phyloP scores from a whole-genome alignment of 768 basidiomycete genomes.

The Tylopilus plumbeoviolaceoides region DNA sequence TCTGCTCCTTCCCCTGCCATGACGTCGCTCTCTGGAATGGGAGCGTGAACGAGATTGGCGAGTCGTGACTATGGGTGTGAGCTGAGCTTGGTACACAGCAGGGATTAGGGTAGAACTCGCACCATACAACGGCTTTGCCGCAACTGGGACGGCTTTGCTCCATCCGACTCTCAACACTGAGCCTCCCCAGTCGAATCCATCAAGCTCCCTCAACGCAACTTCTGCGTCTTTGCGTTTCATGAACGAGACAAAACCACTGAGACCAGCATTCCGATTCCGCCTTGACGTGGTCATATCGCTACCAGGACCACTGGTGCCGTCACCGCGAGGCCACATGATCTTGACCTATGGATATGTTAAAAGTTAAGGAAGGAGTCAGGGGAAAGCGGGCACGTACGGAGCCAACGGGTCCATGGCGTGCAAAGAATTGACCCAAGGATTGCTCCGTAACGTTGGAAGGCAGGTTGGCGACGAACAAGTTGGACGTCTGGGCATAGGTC shows the following conservation, averaged over 20 bases:
- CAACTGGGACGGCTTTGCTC: constrained; percentile 95
- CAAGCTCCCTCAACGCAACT: constrained; percentile 79
- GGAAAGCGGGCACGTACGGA: constrained; percentile 51
- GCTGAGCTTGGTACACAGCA: not conserved
- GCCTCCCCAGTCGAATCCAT: constrained; percentile 95
- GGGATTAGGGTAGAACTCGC: constrained; percentile 12
- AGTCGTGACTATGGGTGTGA: constrained; percentile 12
- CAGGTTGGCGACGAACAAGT: constrained; percentile 92
- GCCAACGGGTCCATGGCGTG: constrained; percentile 87
- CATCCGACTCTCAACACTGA: constrained; percentile 85
- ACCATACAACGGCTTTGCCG: constrained; percentile 80
- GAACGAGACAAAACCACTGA: constrained; percentile 96
- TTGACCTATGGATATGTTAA: constrained; percentile 58
- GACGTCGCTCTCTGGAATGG: constrained; percentile 29
- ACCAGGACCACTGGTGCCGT: constrained; percentile 62
- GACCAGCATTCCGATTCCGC: constrained; percentile 64
- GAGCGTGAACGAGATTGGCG: constrained; percentile 34
- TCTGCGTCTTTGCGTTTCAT: constrained; percentile 95
- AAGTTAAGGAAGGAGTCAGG: not conserved
- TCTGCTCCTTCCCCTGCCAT: constrained; percentile 21
- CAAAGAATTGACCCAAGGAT: constrained; percentile 85
- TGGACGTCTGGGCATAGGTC: constrained; percentile 65
- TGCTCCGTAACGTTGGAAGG: constrained; percentile 86
- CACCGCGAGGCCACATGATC: constrained; percentile 98
- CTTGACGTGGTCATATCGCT: constrained; percentile 73